Conservation (phyloP, 176 grass and related monocot species). For the Carex pumila region DNA sequence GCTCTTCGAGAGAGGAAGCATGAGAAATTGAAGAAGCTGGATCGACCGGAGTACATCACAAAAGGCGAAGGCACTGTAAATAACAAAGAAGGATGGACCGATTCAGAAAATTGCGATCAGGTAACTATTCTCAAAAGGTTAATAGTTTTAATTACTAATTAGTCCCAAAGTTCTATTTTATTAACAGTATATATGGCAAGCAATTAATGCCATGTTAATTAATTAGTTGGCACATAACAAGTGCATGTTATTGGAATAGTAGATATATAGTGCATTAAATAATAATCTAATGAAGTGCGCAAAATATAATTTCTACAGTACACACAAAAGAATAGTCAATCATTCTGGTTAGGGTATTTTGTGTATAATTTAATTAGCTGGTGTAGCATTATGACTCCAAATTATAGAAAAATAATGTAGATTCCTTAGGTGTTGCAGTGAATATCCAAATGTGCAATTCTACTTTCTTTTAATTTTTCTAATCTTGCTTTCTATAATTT, state of each 20-base stretch:
- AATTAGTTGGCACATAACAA: slow-evolving; percentile 18
- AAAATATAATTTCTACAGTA: not conserved
- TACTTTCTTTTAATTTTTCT: not conserved
- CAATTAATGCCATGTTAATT: not conserved
- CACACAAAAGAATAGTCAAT: not conserved
- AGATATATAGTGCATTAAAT: not conserved
- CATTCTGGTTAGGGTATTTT: not conserved
- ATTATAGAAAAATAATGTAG: not conserved
- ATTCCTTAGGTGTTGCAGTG: not conserved
- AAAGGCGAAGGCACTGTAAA: slow-evolving; percentile 13
- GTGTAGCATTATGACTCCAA: not conserved
- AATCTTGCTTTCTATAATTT: not conserved
- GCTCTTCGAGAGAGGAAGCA: slow-evolving; percentile 61
- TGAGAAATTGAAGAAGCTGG: slow-evolving; percentile 58
- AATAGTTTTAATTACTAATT: not conserved
- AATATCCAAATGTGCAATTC: not conserved
- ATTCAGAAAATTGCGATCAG: slow-evolving; percentile 31
- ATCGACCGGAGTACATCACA: slow-evolving; percentile 34
- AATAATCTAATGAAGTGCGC: no score
- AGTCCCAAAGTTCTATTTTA: not conserved
- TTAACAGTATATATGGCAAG: not conserved
- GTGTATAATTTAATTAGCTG: not conserved
- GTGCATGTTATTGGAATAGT: not conserved
- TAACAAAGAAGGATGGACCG: not conserved
- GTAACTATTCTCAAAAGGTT: slow-evolving; percentile 23